These are phyloP conservation scores for Leptodontidium sp. DNA, from an alignment of 2,329 filamentous ascomycete species.

Conservation along the genomic window DNA sequence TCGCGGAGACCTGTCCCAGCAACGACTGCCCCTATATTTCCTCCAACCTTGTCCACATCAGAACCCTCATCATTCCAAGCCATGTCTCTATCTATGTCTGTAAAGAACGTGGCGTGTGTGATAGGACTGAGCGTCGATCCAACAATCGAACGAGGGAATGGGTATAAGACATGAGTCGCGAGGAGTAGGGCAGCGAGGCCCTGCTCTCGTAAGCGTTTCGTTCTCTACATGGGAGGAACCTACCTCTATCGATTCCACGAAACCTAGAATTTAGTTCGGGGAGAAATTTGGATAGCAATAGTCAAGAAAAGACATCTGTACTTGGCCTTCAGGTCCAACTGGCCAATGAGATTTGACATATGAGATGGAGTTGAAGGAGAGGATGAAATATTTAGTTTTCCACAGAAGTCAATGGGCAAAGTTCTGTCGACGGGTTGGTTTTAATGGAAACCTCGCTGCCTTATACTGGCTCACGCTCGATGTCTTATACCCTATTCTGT, in stretches of 20 bases:
- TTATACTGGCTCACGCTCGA: slow-evolving; percentile 12
- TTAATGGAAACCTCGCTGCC: slow-evolving; percentile 9
- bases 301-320: slow-evolving; percentile 11
- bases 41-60: background rate
- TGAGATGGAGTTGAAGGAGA: background rate
- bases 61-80: background rate
- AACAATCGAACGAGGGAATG: slow-evolving; percentile 9
- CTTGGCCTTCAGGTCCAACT: background rate
- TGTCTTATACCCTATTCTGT: slow-evolving; percentile 18
- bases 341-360: slow-evolving; percentile 2
- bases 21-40: no score
- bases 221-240: background rate
- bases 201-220: slow-evolving; percentile 21
- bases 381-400: background rate
- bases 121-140: background rate
- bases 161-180: slow-evolving; percentile 18
- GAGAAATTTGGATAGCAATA: background rate
- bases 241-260: background rate
- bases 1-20: background rate
- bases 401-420: background rate
- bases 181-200: slow-evolving; percentile 21
- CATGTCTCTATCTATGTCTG: background rate
- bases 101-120: background rate
- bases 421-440: background rate
- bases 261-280: background rate